Evolutionary conservation across 345 rosid species (phyloP).

Genomic region (Gossypium rotundifolium): DNA sequence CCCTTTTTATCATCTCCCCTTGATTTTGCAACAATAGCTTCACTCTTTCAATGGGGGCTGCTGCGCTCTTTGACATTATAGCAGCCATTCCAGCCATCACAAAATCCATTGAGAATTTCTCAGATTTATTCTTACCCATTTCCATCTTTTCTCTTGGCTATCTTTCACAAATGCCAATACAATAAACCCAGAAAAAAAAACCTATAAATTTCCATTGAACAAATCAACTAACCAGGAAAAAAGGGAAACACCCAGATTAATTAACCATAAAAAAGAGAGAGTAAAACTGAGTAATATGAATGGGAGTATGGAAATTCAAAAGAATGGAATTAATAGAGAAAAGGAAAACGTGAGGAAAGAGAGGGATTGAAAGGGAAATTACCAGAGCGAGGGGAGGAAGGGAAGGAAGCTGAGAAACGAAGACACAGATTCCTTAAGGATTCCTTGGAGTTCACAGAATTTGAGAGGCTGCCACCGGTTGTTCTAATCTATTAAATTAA

Average conservation of each 20-base stretch:
- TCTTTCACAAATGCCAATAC: background rate
- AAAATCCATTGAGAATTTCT: conserved; percentile 71
- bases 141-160: conserved; percentile 19
- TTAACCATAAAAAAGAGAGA: background rate
- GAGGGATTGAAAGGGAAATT: background rate
- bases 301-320: background rate
- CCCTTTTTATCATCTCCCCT: conserved; percentile 82
- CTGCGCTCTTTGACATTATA: conserved; percentile 63
- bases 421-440: background rate
- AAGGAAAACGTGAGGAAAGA: background rate
- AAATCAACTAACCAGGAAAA: background rate
- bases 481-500: background rate
- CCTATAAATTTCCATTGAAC: background rate
- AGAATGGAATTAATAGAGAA: background rate
- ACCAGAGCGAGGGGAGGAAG: background rate
- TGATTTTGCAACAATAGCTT: conserved; percentile 92
- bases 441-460: background rate
- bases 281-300: background rate
- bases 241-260: background rate
- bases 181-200: background rate
- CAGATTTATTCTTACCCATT: conserved; percentile 30
- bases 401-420: background rate
- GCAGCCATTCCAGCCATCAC: conserved; percentile 81
- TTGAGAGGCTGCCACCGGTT: background rate
- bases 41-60: conserved; percentile 90